These are phyloP conservation scores for Stagonosporopsis chrysanthemi DNA, from an alignment of 2,329 filamentous ascomycete species.

Conservation along the genomic window DNA sequence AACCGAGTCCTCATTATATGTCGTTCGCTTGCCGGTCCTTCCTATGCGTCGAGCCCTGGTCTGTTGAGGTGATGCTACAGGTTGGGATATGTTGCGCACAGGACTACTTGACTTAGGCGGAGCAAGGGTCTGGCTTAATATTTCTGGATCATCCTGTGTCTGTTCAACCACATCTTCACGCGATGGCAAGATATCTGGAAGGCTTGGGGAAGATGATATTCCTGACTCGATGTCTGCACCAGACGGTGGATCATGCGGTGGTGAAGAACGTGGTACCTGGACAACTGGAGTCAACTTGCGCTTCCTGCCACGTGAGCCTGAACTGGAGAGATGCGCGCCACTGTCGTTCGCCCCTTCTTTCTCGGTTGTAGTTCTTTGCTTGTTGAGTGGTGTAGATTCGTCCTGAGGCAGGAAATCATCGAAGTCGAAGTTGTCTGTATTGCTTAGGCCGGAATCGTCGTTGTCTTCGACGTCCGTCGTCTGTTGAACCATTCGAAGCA, in stretches of 20 bases:
- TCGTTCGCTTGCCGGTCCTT: slow-evolving; percentile 24
- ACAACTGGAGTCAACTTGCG: slow-evolving; percentile 48
- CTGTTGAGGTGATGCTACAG: slow-evolving; percentile 24
- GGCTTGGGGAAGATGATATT: slow-evolving; percentile 45
- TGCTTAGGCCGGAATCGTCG: slow-evolving; percentile 54
- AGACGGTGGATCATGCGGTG: slow-evolving; percentile 41
- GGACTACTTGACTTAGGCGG: slow-evolving; percentile 55
- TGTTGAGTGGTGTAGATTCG: slow-evolving; percentile 71
- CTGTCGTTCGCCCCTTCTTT: slow-evolving; percentile 36
- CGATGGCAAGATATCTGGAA: slow-evolving; percentile 43
- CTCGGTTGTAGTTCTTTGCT: slow-evolving; percentile 43
- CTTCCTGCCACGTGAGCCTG: slow-evolving; percentile 49
- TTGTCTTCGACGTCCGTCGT: slow-evolving; percentile 56
- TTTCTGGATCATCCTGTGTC: slow-evolving; percentile 36
- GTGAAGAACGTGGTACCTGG: slow-evolving; percentile 51
- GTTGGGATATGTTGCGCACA: slow-evolving; percentile 29
- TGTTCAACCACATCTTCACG: slow-evolving; percentile 30
- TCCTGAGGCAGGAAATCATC: slow-evolving; percentile 66
- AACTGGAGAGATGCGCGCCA: slow-evolving; percentile 41
- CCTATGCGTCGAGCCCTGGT: slow-evolving; percentile 29
- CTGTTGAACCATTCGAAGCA: slow-evolving; percentile 58
- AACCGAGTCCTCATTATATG: slow-evolving; percentile 33
- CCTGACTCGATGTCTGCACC: slow-evolving; percentile 39
- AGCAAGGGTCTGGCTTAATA: slow-evolving; percentile 53
- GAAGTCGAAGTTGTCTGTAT: slow-evolving; percentile 46